These are phyloP conservation scores for Penicillium griseofulvum DNA, from an alignment of 2,329 filamentous ascomycete genomes.

Conservation along the genomic window DNA sequence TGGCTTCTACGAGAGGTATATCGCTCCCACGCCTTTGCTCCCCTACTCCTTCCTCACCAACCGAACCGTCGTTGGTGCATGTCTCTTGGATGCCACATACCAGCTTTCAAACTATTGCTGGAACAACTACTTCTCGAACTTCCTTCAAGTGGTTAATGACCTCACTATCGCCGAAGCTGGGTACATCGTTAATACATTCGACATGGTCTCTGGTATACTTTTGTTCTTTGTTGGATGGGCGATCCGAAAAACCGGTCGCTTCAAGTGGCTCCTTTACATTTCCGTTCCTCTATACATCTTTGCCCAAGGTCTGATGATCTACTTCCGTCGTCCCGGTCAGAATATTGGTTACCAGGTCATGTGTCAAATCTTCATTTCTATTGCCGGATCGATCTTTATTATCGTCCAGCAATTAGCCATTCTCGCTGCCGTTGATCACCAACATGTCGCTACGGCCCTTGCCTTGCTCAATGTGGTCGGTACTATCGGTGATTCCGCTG, in stretches of 20 bases:
- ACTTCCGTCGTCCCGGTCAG: constrained; percentile 51
- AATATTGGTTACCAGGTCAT: constrained; percentile 56
- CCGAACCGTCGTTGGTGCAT: constrained; percentile 32
- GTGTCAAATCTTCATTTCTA: constrained; percentile 59
- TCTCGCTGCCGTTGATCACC: constrained; percentile 56
- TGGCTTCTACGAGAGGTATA: constrained; percentile 52
- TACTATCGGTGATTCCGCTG: constrained; percentile 56
- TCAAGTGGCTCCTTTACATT: constrained; percentile 55
- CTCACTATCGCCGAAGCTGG: constrained; percentile 32
- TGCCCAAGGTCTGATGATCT: constrained; percentile 56
- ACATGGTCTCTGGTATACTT: constrained; percentile 56
- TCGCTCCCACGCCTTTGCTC: constrained; percentile 49
- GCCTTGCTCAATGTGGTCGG: constrained; percentile 57
- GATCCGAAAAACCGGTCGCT: constrained; percentile 52
- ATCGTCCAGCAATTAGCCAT: constrained; percentile 56
- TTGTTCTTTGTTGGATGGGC: constrained; percentile 54
- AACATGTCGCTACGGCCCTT: constrained; percentile 56
- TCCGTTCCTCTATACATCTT: constrained; percentile 55
- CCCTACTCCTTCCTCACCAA: constrained; percentile 40
- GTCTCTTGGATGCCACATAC: constrained; percentile 30
- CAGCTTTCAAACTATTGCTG: constrained; percentile 35
- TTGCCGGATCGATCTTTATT: constrained; percentile 53
- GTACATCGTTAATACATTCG: constrained; percentile 49
- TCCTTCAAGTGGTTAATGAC: constrained; percentile 31
- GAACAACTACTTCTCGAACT: constrained; percentile 29